Evolutionary conservation across 2,329 filamentous ascomycete genomes (phyloP), one percentile per base, ranked within the genome.

Genomic region (Neonectria coccinea): DNA sequence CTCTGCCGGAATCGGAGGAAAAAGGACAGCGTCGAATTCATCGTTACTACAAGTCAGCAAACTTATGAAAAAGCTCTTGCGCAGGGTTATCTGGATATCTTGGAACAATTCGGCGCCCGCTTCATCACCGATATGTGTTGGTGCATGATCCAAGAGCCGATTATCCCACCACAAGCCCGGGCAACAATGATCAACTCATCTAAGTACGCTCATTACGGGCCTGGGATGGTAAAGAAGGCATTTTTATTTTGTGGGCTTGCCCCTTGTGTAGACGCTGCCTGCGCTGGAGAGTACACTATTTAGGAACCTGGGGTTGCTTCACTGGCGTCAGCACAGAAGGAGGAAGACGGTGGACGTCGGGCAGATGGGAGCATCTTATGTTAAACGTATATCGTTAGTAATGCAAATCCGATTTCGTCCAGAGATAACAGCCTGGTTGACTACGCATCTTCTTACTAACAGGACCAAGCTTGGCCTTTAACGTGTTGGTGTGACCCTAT

Each of bases 41-140:
- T 74, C 1, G 61, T 74, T 1, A 73, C 65, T 1, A 57, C 31
- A 62, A n/a, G 66, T 60, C 25, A 65, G 44, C 2, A 69, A 75
- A 11, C 74, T 3, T 42, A 27, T 20, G 20, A 45, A 20, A 11
- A 53, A 18, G 56, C 56, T 14, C n/a, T 27, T 9, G 56, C 41
- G 0, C 72, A 0, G 79, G 79, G 0, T 63, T 76, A 52, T 6
- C 56, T 80, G 3, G 61, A 68, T 0, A 55, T 55, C 7, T 42
- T 84, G 2, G 70, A 79, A 14, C 36, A 14, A 0, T 83, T 83
- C 55, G 81, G 82, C 0, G 79, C 72, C 1, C 70, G 74, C 22
- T 56, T 83, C 5, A 70, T 83, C 12, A 83, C 78, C 0, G 81
- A 84, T 64, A 83, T 81, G 0, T 84, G 82, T 57, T 84, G 82